These are phyloP conservation scores for Beta macrorhiza DNA, from an alignment of 179 eudicot species.

Conservation along the genomic window DNA sequence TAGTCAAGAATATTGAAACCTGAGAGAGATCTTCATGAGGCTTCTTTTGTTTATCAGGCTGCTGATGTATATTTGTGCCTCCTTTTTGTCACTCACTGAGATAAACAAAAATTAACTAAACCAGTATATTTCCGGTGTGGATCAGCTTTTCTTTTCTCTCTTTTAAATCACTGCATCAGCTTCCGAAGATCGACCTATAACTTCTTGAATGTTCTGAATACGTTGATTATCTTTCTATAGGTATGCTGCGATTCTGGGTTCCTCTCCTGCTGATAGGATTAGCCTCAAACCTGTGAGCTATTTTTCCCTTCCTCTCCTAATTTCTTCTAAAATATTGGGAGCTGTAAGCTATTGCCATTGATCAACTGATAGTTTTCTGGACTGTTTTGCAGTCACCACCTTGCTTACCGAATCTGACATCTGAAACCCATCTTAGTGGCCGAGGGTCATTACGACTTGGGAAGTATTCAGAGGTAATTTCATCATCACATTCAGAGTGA, in stretches of 20 bases:
- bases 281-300: slow-evolving; percentile 71
- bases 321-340: background rate
- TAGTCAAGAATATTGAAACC: background rate
- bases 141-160: background rate
- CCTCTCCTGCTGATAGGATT: slow-evolving; percentile 74
- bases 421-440: slow-evolving; percentile 41
- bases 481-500: background rate
- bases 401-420: slow-evolving; percentile 69
- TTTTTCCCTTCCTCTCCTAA: background rate
- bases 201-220: slow-evolving; percentile 14
- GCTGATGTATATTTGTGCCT: background rate
- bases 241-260: slow-evolving; percentile 91
- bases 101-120: background rate
- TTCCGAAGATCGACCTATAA: slow-evolving; percentile 5
- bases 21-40: background rate
- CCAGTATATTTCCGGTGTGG: background rate
- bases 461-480: slow-evolving; percentile 78
- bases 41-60: background rate
- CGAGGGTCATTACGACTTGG: slow-evolving; percentile 66
- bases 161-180: background rate
- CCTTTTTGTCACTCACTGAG: too few species aligned
- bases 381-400: slow-evolving; percentile 62
- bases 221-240: slow-evolving; percentile 41
- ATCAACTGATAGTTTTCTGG: slow-evolving; percentile 4
- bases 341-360: background rate